A percentile compares a stretch with the other conserved stretches of the same genome.
These are phyloP conservation scores for Simmondsia chinensis DNA, from an alignment of 148 eudicot genomes.

Conservation along the genomic window DNA sequence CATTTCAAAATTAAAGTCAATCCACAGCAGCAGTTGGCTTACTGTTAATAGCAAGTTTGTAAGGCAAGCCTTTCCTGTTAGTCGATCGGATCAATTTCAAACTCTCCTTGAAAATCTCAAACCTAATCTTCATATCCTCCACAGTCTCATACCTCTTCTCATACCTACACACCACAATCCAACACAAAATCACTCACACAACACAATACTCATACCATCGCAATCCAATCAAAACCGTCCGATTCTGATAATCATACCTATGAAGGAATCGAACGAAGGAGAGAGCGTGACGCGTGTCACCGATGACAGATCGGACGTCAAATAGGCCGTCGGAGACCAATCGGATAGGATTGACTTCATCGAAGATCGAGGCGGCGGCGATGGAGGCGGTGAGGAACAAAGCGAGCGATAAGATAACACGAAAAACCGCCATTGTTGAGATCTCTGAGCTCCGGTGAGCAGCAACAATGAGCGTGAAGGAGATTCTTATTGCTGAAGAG, in stretches of 20 bases:
- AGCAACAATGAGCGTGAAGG: no score
- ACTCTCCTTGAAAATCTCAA: slow-evolving; percentile 51
- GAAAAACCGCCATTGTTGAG: no score
- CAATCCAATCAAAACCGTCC: not conserved
- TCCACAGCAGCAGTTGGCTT: slow-evolving; percentile 8
- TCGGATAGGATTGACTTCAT: slow-evolving; percentile 71
- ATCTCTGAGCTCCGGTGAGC: no score
- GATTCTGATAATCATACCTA: slow-evolving; percentile 25
- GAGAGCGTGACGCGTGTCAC: slow-evolving; percentile 55
- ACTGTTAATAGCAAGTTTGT: slow-evolving; percentile 81
- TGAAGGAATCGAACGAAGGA: slow-evolving; percentile 85
- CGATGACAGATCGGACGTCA: slow-evolving; percentile 48
- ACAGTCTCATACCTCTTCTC: slow-evolving; percentile 70
- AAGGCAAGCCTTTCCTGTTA: slow-evolving; percentile 52
- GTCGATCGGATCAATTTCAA: slow-evolving; percentile 63
- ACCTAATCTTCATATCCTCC: slow-evolving; percentile 59
- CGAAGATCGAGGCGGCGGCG: slow-evolving; percentile 30
- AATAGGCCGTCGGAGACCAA: slow-evolving; percentile 46
- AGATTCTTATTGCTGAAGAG: no score
- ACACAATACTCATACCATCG: not conserved
- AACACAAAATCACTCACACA: not conserved
- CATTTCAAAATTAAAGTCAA: not conserved
- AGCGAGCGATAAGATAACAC: no score
- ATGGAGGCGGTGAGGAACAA: no score
- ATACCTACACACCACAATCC: slow-evolving; percentile 29